These are phyloP conservation scores for Rhizopogon vulgaris DNA, from an alignment of 768 basidiomycete species.

Conservation along the genomic window DNA sequence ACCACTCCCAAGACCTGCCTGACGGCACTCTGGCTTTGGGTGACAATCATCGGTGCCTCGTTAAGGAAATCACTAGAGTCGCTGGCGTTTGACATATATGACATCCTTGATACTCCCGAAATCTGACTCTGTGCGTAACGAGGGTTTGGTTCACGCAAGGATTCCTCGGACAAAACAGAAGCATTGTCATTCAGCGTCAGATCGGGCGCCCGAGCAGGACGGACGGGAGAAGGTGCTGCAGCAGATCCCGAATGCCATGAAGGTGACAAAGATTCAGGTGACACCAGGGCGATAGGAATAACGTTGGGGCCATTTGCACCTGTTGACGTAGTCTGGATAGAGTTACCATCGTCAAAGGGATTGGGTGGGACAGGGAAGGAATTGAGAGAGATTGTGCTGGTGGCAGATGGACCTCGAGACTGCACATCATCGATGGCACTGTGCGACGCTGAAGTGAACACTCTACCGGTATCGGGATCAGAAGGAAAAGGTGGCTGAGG, in stretches of 20 bases:
- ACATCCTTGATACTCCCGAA: conserved; percentile 55
- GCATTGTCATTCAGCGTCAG: conserved; percentile 59
- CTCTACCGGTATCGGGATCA: conserved; percentile 38
- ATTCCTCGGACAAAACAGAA: conserved; percentile 52
- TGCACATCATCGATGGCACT: conserved; percentile 57
- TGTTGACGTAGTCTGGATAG: conserved; percentile 72
- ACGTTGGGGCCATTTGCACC: conserved; percentile 77
- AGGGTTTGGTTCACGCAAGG: conserved; percentile 31
- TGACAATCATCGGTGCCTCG: conserved; percentile 79
- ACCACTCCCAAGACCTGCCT: conserved; percentile 72
- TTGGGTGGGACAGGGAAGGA: conserved; percentile 35
- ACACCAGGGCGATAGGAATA: conserved; percentile 78
- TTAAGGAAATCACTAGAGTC: conserved; percentile 74
- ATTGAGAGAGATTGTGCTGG: conserved; percentile 1
- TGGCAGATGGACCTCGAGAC: conserved; percentile 28
- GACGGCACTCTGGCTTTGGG: conserved; percentile 54
- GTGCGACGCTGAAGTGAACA: conserved; percentile 41
- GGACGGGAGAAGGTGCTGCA: conserved; percentile 36
- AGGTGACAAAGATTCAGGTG: conserved; percentile 35
- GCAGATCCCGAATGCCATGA: conserved; percentile 25
- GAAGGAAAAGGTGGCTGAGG: conserved; percentile 24
- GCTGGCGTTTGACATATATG: conserved; percentile 70
- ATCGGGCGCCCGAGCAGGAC: conserved; percentile 55
- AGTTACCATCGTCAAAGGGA: conserved; percentile 73
- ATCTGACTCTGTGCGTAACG: conserved; percentile 41